Conservation (phyloP, 108 stramenopile species). For the Licmophora abbreviata region DNA sequence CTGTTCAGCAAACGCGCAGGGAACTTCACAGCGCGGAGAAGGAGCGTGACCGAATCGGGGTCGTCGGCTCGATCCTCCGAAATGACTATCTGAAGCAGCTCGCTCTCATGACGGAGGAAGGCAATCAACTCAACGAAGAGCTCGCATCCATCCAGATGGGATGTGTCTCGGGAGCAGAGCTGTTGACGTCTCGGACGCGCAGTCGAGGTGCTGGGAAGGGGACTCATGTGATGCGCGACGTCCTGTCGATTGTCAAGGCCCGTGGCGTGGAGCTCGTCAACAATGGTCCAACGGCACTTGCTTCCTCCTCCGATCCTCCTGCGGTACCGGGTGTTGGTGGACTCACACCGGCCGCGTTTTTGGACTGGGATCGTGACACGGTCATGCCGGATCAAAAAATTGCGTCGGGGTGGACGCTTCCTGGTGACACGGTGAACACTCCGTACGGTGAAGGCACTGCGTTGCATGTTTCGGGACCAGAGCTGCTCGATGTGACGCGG, state of each 20-base stretch:
- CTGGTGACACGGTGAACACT: constrained; percentile 65
- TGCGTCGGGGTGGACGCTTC: constrained; percentile 64
- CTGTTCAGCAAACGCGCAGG: constrained; percentile 61
- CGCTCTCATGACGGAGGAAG: constrained; percentile 41
- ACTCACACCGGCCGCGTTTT: constrained; percentile 20
- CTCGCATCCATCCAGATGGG: constrained; percentile 26
- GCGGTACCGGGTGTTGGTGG: constrained; percentile 56
- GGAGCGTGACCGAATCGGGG: constrained; percentile 52
- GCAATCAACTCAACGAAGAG: constrained; percentile 36
- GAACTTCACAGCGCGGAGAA: constrained; percentile 50
- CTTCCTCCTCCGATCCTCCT: not conserved
- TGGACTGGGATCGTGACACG: constrained; percentile 20
- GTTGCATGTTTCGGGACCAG: constrained; percentile 24
- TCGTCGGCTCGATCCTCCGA: constrained; percentile 45
- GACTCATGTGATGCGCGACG: constrained; percentile 58
- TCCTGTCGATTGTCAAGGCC: constrained; percentile 38
- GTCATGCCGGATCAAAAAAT: constrained; percentile 15
- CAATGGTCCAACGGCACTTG: constrained; percentile 5
- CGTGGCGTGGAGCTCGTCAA: constrained; percentile 31
- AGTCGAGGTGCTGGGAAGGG: constrained; percentile 37
- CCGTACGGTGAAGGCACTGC: constrained; percentile 63
- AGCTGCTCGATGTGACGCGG: not conserved
- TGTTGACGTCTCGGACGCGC: constrained; percentile 37
- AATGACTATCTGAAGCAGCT: constrained; percentile 57
- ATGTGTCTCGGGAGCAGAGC: constrained; percentile 57